Evolutionary conservation across 768 basidiomycete species (phyloP).

Genomic region (Coprinopsis cinerea): DNA sequence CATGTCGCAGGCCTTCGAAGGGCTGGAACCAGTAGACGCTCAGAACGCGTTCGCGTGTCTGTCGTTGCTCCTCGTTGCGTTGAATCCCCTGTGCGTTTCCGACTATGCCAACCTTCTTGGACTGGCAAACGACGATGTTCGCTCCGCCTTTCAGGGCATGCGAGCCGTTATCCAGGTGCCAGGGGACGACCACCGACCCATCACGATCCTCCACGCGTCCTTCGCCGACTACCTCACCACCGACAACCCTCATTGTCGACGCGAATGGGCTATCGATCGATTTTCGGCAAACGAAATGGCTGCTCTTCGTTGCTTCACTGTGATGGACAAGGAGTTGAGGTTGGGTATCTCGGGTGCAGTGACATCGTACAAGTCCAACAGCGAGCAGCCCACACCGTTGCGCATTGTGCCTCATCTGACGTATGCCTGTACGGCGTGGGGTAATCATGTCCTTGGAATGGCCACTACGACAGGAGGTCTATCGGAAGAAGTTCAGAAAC

Average conservation of each 20-base stretch:
- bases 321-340: not conserved
- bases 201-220: slow-evolving; percentile 3
- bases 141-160: not conserved
- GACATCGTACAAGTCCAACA: slow-evolving; percentile 1
- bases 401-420: not conserved
- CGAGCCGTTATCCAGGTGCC: not conserved
- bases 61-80: not conserved
- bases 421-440: slow-evolving; percentile 7
- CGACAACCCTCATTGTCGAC: not conserved
- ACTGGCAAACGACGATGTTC: not conserved
- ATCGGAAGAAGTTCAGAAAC: not conserved
- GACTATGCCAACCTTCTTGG: not conserved
- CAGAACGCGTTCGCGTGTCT: not conserved
- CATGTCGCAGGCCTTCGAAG: not conserved
- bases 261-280: not conserved
- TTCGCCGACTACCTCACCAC: slow-evolving; percentile 3
- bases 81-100: not conserved
- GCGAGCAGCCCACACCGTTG: not conserved
- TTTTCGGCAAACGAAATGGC: not conserved
- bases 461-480: not conserved
- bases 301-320: not conserved
- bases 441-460: not conserved
- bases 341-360: not conserved
- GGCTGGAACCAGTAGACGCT: not conserved
- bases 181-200: not conserved